Evolutionary conservation across 345 rosid species (phyloP), one percentile per base, ranked within the genome.

Genomic region (Lepidium sativum): DNA sequence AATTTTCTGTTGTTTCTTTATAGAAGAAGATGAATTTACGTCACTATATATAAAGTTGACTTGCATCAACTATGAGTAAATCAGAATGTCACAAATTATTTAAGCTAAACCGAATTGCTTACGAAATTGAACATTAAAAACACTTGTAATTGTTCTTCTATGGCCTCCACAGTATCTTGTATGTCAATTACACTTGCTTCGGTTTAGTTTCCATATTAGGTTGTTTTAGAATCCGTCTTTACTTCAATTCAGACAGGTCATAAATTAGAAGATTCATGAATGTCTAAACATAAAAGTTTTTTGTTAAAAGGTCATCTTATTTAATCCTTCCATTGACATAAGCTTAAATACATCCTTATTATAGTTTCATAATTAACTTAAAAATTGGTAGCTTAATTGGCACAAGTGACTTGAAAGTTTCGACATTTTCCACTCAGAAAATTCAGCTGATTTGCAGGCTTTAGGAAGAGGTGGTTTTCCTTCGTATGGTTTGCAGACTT

Each of bases 391-490:
- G 15, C 43, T 42, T 32, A 44, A 29, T 52, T n/a, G 2, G 53
- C 60, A 51, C 60, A 69, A 6, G 67, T 39, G 53, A 60, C 41
- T 31, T 60, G 53, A 60, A 60, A 49, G 52, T 43, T 49, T 69
- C 7, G 9, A 11, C 60, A 16, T 16, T 32, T 50, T 60, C 21
- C 5, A 20, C 43, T 41, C 16, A 5, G 43, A 54, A 16, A 43
- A 21, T 2, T 29, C 33, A 44, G 39, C 2, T 9, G 57, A 35
- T 4, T 18, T 57, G 31, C 72, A 68, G 6, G 6, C 1, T 58
- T 57, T 58, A 18, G 65, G 72, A 18, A 47, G 69, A 52, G 52
- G 38, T 45, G 25, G 9, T 27, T 67, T 68, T 25, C 72, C 72
- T 57, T 57, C 47, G 57, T 68, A 68, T 7, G 45, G 18, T 34